A percentile compares a stretch with the other conserved stretches of the same genome.
Conservation (phyloP, 805 yeast genomes). For the Phaffomyces thermotolerans region DNA sequence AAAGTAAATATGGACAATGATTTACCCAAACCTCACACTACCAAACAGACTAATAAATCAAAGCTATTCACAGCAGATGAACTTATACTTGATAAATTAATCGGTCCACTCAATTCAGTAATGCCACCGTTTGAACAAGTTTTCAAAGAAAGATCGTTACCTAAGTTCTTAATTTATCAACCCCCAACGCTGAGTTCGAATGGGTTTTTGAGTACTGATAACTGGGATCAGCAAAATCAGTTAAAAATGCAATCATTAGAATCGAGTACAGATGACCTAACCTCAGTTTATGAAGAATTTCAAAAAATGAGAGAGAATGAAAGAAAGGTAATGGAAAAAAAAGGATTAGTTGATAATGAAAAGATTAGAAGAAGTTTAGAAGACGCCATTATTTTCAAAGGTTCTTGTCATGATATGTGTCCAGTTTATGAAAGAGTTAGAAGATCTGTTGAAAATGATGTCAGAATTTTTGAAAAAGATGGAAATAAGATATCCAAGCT, state of each 20-base stretch:
- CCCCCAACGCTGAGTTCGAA: constrained; percentile 28
- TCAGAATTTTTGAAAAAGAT: constrained; percentile 69
- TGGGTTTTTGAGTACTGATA: constrained; percentile 28
- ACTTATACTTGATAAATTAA: constrained; percentile 7
- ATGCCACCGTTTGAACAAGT: constrained; percentile 5
- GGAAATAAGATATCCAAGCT: constrained; percentile 43
- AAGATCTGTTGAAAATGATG: constrained; percentile 81
- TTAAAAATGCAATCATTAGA: constrained; percentile 49
- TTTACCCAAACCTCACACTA: neutral
- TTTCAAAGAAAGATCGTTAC: constrained; percentile 22
- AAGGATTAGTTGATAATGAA: constrained; percentile 83
- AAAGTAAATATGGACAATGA: neutral
- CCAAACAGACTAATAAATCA: neutral
- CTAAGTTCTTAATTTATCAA: constrained; percentile 31
- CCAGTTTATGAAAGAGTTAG: constrained; percentile 88
- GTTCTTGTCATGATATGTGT: constrained; percentile 91
- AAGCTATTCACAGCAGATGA: constrained; percentile 1
- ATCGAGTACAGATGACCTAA: constrained; percentile 45
- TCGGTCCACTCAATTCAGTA: constrained; percentile 22
- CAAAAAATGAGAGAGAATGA: constrained; percentile 70
- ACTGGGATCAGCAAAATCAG: constrained; percentile 79
- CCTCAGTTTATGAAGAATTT: constrained; percentile 67
- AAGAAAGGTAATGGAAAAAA: constrained; percentile 66
- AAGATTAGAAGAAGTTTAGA: constrained; percentile 73
- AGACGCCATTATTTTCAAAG: constrained; percentile 83